phyloP scores from a whole-genome alignment of 176 grass and related monocot genomes.

The Musa schizocarpa region DNA sequence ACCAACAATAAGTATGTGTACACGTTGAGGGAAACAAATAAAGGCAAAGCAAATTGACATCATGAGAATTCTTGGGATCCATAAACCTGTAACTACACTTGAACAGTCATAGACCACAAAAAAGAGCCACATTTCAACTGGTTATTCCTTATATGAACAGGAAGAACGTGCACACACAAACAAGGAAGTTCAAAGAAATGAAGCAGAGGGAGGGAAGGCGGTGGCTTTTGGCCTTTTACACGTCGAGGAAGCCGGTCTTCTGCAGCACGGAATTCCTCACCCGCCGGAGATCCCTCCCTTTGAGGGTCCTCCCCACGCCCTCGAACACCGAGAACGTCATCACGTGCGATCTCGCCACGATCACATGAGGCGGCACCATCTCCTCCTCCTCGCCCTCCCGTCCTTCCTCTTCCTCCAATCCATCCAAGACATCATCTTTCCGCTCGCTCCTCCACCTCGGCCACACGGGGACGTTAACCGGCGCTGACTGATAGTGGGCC shows the following conservation, averaged over 20 bases:
- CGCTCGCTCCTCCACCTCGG: slow-evolving; percentile 1
- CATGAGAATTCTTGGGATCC: too few species aligned
- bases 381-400: slow-evolving; percentile 10
- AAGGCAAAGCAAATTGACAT: too few species aligned
- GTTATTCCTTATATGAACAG: too few species aligned
- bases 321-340: slow-evolving; percentile 34
- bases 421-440: not conserved
- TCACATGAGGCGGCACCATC: slow-evolving; percentile 35
- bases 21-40: too few species aligned
- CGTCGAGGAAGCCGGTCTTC: slow-evolving; percentile 31
- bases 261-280: slow-evolving; percentile 30
- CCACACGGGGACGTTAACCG: slow-evolving; percentile 18
- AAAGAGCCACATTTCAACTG: too few species aligned
- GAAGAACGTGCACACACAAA: too few species aligned
- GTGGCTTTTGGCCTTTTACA: not conserved
- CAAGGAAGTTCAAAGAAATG: not conserved
- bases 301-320: slow-evolving; percentile 31
- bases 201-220: not conserved
- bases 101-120: too few species aligned
- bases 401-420: slow-evolving; percentile 3
- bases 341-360: slow-evolving; percentile 24
- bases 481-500: slow-evolving; percentile 19
- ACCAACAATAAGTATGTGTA: too few species aligned
- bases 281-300: slow-evolving; percentile 31
- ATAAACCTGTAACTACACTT: too few species aligned